phyloP scores from a whole-genome alignment of 345 rosid species.

The Sapria himalayana region DNA sequence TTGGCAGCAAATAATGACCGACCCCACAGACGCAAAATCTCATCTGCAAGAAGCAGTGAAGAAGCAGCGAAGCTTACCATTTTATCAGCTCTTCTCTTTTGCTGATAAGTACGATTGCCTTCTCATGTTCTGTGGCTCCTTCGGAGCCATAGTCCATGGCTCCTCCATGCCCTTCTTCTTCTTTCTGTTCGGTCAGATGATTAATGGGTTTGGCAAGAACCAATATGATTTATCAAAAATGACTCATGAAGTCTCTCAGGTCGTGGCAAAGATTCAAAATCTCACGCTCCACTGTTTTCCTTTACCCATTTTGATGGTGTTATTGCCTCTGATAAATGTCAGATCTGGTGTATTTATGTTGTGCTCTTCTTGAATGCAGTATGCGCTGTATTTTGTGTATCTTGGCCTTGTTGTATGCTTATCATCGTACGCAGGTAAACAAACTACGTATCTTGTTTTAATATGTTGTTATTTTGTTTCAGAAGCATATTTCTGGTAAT shows the following conservation, averaged over 20 bases:
- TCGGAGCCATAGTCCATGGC: slow-evolving; percentile 86
- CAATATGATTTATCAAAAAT: slow-evolving; percentile 70
- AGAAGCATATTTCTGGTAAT: background rate
- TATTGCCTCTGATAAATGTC: slow-evolving; percentile 18
- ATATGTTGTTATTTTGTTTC: slow-evolving; percentile 1
- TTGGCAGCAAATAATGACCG: slow-evolving; percentile 72
- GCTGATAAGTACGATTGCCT: slow-evolving; percentile 76
- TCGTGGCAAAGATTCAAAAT: slow-evolving; percentile 6
- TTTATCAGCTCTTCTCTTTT: slow-evolving; percentile 76
- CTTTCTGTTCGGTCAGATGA: slow-evolving; percentile 91
- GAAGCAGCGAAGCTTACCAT: slow-evolving; percentile 89
- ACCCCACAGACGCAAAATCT: slow-evolving; percentile 33
- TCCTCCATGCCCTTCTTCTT: slow-evolving; percentile 96
- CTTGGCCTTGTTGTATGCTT: slow-evolving; percentile 91
- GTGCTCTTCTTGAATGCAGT: slow-evolving; percentile 29
- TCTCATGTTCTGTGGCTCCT: slow-evolving; percentile 57
- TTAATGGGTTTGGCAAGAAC: slow-evolving; percentile 93
- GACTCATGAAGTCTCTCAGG: slow-evolving; percentile 91
- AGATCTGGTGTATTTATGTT: slow-evolving; percentile 14
- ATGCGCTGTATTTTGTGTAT: slow-evolving; percentile 84
- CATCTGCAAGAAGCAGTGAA: slow-evolving; percentile 83
- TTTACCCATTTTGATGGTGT: too few species aligned
- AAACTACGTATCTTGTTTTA: background rate
- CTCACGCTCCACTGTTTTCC: background rate
- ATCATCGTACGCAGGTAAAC: slow-evolving; percentile 83